Evolutionary conservation across 306 rosid species (phyloP), one percentile per base, ranked within the genome.

Genomic region (Crotalaria pallida): DNA sequence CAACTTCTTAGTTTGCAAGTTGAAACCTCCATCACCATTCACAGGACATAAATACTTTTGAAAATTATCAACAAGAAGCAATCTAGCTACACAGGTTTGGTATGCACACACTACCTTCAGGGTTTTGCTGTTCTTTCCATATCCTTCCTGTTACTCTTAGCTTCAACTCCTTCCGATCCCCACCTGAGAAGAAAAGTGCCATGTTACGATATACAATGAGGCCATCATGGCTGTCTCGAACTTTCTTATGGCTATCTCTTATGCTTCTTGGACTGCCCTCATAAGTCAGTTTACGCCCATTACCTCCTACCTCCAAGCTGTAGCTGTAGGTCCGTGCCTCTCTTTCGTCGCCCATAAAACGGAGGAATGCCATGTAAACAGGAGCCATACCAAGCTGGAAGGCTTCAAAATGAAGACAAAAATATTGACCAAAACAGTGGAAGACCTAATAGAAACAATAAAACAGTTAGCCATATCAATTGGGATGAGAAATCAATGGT

Each of bases 211-310:
- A 87, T 38, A 87, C 80, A 31, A 87, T 84, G 55, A 87, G 87
- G 65, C 91, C 91, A n/a, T 87, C 91, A 60, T 84, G 88, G 78
- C 91, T 87, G 66, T 87, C 91, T 65, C 91, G 71, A n/a, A 87
- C 91, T 71, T 79, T 87, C 87, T 72, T 81, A 63, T 87, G 91
- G 80, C 88, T 73, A 74, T 87, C 91, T 75, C 91, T 67, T 26
- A 87, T 68, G 76, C 91, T 87, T 71, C 88, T 57, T 13, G 91
- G 88, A 55, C 66, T 82, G n/a, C 91, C 91, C 71, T 87, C 88
- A 80, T 81, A 87, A 18, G 65, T 81, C 17, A 84, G 77, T 73
- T 82, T 87, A 12, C 91, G 81, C 16, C 83, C 87, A 33, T 81
- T 81, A 72, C 88, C 91, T 55, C 91, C 91, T 38, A 87, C 84